Conservation (phyloP, 768 basidiomycete genomes). For the Rhizopogon salebrosus region DNA sequence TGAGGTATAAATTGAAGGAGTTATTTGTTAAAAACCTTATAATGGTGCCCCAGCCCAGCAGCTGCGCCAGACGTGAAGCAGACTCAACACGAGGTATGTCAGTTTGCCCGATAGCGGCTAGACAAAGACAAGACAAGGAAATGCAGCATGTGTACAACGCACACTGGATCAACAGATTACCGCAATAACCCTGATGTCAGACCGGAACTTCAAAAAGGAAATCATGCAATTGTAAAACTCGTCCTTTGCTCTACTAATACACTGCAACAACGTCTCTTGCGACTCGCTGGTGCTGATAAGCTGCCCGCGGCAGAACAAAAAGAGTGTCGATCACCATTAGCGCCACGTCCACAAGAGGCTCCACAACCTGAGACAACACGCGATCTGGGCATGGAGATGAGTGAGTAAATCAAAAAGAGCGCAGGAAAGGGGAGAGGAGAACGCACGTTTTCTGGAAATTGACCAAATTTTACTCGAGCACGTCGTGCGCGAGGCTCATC, state of each 20-base stretch:
- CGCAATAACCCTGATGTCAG: no score
- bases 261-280: not conserved
- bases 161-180: no score
- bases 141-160: no score
- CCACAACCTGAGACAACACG: conserved; percentile 78
- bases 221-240: not conserved
- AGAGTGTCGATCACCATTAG: conserved; percentile 58
- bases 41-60: no score
- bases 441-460: conserved; percentile 20
- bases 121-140: no score
- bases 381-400: conserved; percentile 17
- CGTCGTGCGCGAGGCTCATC: conserved; percentile 46
- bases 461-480: conserved; percentile 55
- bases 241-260: conserved; percentile 5
- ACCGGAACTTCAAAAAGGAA: not conserved
- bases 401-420: no score
- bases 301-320: conserved; percentile 45
- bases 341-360: conserved; percentile 73
- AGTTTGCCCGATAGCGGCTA: no score
- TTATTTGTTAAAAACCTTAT: no score
- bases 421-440: no score
- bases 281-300: conserved; percentile 48
- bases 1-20: no score
- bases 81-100: no score
- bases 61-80: no score